A percentile compares a stretch with the other conserved stretches of the same genome.
Evolutionary conservation across 164 flowering plant genomes (phyloP).

Genomic region (Vitis riparia): DNA sequence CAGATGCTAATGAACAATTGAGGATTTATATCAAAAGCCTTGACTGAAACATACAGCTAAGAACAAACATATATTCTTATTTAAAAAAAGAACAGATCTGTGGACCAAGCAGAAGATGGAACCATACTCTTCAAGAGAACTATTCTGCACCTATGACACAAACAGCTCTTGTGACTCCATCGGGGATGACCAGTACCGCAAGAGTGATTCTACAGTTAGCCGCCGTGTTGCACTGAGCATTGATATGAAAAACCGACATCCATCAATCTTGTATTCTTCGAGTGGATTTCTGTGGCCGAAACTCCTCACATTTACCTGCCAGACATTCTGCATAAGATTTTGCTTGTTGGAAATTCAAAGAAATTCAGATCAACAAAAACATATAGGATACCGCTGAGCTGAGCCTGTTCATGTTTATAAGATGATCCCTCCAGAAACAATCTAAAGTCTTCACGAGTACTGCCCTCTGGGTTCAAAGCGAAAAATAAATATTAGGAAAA

Average conservation of each 20-base stretch:
- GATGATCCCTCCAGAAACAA: conserved; percentile 97
- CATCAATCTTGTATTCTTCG: conserved; percentile 97
- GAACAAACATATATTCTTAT: no score
- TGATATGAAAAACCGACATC: conserved; percentile 91
- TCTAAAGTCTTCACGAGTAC: conserved; percentile 86
- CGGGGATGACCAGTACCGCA: conserved; percentile 89
- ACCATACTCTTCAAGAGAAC: no score
- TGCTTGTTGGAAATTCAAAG: not conserved
- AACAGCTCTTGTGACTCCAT: conserved; percentile 74
- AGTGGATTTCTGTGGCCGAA: conserved; percentile 96
- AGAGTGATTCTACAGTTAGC: conserved; percentile 76
- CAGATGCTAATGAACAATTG: not conserved
- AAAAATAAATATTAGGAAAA: conserved; percentile 3
- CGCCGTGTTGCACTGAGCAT: conserved; percentile 93
- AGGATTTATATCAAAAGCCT: no score
- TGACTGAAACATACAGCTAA: no score
- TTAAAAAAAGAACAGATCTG: no score
- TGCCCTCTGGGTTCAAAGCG: conserved; percentile 53
- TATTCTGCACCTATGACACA: conserved; percentile 14
- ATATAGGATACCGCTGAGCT: conserved; percentile 73
- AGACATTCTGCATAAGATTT: conserved; percentile 9
- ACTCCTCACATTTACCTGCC: conserved; percentile 91
- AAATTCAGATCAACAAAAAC: conserved; percentile 5
- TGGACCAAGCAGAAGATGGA: no score
- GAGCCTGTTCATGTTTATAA: conserved; percentile 93